Conservation (phyloP, 805 yeast species). For the Isabelozyma pseudorhagii region DNA sequence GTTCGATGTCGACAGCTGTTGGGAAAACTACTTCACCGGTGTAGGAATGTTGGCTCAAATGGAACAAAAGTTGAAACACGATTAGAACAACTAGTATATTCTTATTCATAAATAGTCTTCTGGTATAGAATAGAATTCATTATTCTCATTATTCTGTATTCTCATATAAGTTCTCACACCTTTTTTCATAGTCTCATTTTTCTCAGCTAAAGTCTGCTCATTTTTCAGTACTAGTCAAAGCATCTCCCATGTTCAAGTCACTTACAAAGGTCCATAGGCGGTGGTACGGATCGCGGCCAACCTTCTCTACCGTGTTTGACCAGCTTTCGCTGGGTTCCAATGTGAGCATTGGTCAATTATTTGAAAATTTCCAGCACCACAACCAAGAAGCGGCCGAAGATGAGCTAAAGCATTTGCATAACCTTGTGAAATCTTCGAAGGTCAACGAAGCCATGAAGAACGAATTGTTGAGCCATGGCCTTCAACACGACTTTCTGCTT, state of each 20-base stretch:
- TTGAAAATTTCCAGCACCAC: background rate
- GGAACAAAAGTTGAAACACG: constrained; percentile 22
- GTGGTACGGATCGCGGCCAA: background rate
- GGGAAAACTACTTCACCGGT: constrained; percentile 53
- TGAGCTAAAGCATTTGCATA: background rate
- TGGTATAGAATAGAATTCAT: background rate
- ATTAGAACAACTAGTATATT: background rate
- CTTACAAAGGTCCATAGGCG: background rate
- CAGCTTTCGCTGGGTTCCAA: background rate
- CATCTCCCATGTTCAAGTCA: background rate
- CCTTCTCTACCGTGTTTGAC: background rate
- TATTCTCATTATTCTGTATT: background rate
- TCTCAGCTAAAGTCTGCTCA: too few relatives aligned
- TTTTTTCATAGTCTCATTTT: too few relatives aligned
- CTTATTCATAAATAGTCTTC: too few relatives aligned
- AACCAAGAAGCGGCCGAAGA: background rate
- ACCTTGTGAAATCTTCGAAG: background rate
- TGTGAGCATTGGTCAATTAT: background rate
- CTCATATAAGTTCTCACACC: too few relatives aligned
- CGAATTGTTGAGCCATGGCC: constrained; percentile 11
- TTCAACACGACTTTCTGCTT: constrained; percentile 17
- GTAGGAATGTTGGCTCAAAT: constrained; percentile 48
- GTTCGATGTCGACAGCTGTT: constrained; percentile 35
- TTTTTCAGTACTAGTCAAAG: too few relatives aligned
- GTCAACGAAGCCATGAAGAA: constrained; percentile 2